phyloP scores from a whole-genome alignment of 441 rosid genomes.

The Viola pubescens region DNA sequence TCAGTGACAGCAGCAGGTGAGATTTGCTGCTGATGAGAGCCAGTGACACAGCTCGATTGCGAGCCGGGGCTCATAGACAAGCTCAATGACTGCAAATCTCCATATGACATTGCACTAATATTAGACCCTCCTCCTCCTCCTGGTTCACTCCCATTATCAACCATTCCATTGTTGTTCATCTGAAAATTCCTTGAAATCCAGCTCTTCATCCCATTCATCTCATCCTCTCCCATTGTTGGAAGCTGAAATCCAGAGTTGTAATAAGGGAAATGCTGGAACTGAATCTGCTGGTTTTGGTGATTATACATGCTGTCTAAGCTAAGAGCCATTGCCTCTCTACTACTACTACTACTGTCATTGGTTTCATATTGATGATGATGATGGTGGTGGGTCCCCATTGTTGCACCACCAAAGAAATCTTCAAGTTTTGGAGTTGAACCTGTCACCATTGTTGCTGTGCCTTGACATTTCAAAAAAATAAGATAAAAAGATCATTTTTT shows the following conservation, averaged over 20 bases:
- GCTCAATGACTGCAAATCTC: constrained; percentile 80
- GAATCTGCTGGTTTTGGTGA: constrained; percentile 28
- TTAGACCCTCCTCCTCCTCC: constrained; percentile 20
- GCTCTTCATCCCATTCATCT: constrained; percentile 31
- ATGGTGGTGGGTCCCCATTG: constrained; percentile 68
- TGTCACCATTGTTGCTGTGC: constrained; percentile 21
- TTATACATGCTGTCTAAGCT: constrained; percentile 73
- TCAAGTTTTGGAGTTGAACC: constrained; percentile 79
- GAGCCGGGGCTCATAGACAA: constrained; percentile 99
- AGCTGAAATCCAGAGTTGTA: constrained; percentile 28
- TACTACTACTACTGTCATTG: constrained; percentile 21
- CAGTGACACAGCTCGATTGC: constrained; percentile 80
- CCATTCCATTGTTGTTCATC: constrained; percentile 34
- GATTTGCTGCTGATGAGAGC: constrained; percentile 37
- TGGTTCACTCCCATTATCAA: constrained; percentile 31
- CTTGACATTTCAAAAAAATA: constrained; percentile 20
- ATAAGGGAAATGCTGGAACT: constrained; percentile 29
- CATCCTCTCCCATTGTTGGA: constrained; percentile 31
- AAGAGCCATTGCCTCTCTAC: constrained; percentile 65
- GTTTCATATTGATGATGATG: constrained; percentile 44
- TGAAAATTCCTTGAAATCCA: constrained; percentile 44
- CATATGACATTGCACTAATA: constrained; percentile 46
- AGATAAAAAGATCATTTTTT: constrained; percentile 14
- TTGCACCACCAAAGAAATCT: constrained; percentile 75
- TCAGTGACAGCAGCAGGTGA: constrained; percentile 39